These are phyloP conservation scores for Ogataea allantospora DNA, from an alignment of 805 yeast species.

Conservation along the genomic window DNA sequence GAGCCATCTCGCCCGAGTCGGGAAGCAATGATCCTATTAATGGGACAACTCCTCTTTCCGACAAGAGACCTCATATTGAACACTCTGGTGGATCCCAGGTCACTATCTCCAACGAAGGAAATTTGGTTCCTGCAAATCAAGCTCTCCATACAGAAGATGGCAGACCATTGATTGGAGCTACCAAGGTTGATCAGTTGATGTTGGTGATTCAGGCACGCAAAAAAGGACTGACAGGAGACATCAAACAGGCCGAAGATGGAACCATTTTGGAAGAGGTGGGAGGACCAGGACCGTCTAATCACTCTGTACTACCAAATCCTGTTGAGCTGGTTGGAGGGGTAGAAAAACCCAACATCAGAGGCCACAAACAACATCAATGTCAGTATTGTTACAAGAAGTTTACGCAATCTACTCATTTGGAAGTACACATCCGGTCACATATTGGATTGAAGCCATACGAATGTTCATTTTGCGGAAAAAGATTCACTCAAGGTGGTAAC, in stretches of 20 bases:
- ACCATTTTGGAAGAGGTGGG: slow-evolving; percentile 51
- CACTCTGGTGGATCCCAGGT: too few species aligned
- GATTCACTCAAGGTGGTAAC: slow-evolving; percentile 90
- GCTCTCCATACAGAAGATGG: slow-evolving; percentile 55
- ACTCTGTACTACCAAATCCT: slow-evolving; percentile 54
- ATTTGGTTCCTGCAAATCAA: slow-evolving; percentile 46
- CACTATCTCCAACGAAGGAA: slow-evolving; percentile 10
- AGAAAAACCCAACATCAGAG: slow-evolving; percentile 52
- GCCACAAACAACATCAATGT: slow-evolving; percentile 62
- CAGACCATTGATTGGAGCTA: slow-evolving; percentile 75
- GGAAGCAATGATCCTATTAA: not conserved
- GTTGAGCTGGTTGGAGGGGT: slow-evolving; percentile 77
- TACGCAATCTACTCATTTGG: slow-evolving; percentile 87
- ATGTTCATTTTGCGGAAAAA: slow-evolving; percentile 74
- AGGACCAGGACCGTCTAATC: slow-evolving; percentile 16
- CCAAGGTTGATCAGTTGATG: slow-evolving; percentile 90
- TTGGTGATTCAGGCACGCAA: slow-evolving; percentile 85
- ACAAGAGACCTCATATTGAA: not conserved
- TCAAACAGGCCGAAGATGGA: slow-evolving; percentile 68
- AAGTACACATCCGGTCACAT: slow-evolving; percentile 85
- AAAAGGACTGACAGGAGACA: slow-evolving; percentile 65
- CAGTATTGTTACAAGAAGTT: slow-evolving; percentile 77
- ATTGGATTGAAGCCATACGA: slow-evolving; percentile 83
- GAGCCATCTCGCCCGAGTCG: not conserved
- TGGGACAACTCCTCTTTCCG: not conserved